Base-by-base conservation (phyloP, 441 rosid species). In the Daphne laureola region DNA sequence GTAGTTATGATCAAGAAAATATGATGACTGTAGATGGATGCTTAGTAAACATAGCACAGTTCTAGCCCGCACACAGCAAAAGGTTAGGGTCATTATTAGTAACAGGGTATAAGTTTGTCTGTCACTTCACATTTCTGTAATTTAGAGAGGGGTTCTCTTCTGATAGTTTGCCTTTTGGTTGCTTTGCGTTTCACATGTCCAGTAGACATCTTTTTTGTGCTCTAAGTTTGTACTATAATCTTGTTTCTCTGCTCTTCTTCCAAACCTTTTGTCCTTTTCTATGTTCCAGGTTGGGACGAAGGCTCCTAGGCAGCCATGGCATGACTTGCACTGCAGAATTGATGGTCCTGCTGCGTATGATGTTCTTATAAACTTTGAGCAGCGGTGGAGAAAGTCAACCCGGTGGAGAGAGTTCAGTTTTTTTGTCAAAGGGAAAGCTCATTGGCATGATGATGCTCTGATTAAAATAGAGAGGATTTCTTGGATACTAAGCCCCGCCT, bases 231-330 rank as follows among this genome's bases (percentile, higher is more conserved):
- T 53, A 63, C 41, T 13, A 25, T 40, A 3, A 8, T 36, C 25
- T 31, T 35, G 40, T 60, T 41, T 54, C 55, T 44, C 14, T 0
- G 44, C 2, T 49, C 53, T 23, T 35, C 43, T 54, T 42, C 25
- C 11, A 7, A 8, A 31, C 38, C 11, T 31, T 8, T 31, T 9
- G 11, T 5, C 38, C 38, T 31, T 31, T 49, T 53, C 13, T 63
- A 49, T 69, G 40, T 49, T 42, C 49, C 62, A 87, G 94, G 67
- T 66, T 69, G 81, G 69, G 62, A 61, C 62, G 43, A 85, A 80
- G 74, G 96, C 90, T 52, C 96, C 98, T 55, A 85, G 98, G 67
- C 84, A 91, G 66, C 96, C 98, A 36, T 91, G 98, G 98, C 98
- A 87, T 64, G 98, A 91, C 67, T 68, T 87, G 73, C 98, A 87